Conservation (phyloP, 1,284 basidiomycete species). For the Apiotrichum gracile region DNA sequence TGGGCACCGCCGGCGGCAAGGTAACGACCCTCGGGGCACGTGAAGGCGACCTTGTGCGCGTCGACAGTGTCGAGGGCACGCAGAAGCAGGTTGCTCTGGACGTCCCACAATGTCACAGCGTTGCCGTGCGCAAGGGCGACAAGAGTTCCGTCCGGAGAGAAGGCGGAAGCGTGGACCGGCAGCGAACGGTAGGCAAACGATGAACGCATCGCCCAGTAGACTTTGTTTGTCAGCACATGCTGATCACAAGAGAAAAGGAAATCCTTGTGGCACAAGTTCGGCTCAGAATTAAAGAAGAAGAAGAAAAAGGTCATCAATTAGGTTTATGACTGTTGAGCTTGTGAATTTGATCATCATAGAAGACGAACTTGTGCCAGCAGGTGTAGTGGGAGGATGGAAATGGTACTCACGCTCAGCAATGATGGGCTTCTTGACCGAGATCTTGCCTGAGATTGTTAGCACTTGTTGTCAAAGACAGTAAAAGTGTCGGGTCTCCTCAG, state of each 20-base stretch:
- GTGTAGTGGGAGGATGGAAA: background rate
- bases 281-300: constrained; percentile 48
- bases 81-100: constrained; percentile 60
- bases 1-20: constrained; percentile 55
- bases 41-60: constrained; percentile 40
- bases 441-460: constrained; percentile 31
- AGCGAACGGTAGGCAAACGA: constrained; percentile 64
- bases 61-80: constrained; percentile 57
- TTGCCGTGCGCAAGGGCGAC: constrained; percentile 67
- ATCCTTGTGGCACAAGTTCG: constrained; percentile 4
- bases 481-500: constrained; percentile 26
- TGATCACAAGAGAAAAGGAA: background rate
- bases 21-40: constrained; percentile 47
- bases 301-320: constrained; percentile 39
- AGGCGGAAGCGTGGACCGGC: constrained; percentile 61
- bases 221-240: constrained; percentile 48
- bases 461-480: too few relatives aligned
- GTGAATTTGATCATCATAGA: constrained; percentile 41
- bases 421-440: constrained; percentile 24
- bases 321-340: constrained; percentile 49
- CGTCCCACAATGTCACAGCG: constrained; percentile 72
- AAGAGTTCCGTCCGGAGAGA: constrained; percentile 82
- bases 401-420: constrained; percentile 38
- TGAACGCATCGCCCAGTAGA: constrained; percentile 70
- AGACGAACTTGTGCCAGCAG: constrained; percentile 3